A percentile compares a stretch with the other conserved stretches of the same genome.
phyloP scores from a whole-genome alignment of 805 yeast species.

The Phaffomyces thermotolerans region DNA sequence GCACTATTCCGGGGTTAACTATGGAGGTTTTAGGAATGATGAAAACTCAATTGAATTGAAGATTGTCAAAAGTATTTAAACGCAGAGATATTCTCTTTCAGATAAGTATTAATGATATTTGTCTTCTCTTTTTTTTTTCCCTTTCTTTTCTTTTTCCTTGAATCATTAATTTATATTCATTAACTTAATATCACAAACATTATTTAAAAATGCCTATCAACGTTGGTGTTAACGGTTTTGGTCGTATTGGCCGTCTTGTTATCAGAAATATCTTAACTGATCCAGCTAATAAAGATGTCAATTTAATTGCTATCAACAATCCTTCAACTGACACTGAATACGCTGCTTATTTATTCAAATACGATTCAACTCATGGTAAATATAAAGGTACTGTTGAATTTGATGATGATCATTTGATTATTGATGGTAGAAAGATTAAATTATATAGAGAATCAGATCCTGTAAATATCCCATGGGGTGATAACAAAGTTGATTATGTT shows the following conservation, averaged over 20 bases:
- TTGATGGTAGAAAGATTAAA: constrained; percentile 60
- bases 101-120: too few species aligned
- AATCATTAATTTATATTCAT: neutral
- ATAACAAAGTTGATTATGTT: constrained; percentile 73
- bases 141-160: neutral
- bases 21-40: too few species aligned
- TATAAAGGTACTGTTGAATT: constrained; percentile 65
- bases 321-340: constrained; percentile 86
- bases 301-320: constrained; percentile 84
- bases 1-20: too few species aligned
- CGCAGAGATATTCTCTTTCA: too few species aligned
- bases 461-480: constrained; percentile 82
- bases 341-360: constrained; percentile 93
- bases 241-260: constrained; percentile 88
- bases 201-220: constrained; percentile 16
- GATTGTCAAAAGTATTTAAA: too few species aligned
- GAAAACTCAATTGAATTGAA: too few species aligned
- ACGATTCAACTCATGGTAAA: constrained; percentile 88
- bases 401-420: constrained; percentile 52
- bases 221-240: constrained; percentile 90
- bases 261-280: constrained; percentile 72
- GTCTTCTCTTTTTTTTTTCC: too few species aligned
- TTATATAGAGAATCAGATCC: constrained; percentile 84
- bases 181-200: neutral
- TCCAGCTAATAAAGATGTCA: constrained; percentile 32